phyloP scores from a whole-genome alignment of 441 rosid species.

The Gossypium trilobum region DNA sequence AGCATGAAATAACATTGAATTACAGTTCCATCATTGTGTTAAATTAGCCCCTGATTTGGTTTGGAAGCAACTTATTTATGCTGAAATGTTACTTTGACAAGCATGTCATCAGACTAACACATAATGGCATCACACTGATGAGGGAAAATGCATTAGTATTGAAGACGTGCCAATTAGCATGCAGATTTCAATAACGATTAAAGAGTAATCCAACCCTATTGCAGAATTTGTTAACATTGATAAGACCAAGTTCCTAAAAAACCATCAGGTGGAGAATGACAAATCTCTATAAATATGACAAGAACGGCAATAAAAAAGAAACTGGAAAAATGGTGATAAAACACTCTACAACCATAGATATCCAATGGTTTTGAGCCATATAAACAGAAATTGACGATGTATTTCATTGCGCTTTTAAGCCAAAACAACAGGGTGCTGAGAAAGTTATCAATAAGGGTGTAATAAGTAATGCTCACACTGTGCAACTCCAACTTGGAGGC shows the following conservation, averaged over 20 bases:
- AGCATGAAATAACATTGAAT: neutral
- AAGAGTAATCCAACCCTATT: neutral
- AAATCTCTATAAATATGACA: neutral
- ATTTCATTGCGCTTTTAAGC: neutral
- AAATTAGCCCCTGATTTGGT: neutral
- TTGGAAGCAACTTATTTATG: neutral
- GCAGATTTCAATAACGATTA: neutral
- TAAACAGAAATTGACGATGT: neutral
- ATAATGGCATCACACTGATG: neutral
- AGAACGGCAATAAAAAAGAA: neutral
- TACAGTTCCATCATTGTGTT: neutral
- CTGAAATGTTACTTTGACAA: neutral
- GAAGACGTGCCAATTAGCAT: neutral
- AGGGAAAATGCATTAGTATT: neutral
- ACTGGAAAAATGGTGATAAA: neutral
- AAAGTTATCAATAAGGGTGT: neutral
- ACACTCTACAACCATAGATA: neutral
- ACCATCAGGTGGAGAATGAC: neutral
- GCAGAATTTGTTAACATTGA: neutral
- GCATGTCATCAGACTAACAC: neutral
- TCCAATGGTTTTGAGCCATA: neutral
- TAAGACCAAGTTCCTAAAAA: neutral
- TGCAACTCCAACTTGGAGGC: conserved; percentile 53
- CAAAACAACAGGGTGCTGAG: neutral
- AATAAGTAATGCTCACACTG: conserved; percentile 32